Evolutionary conservation across 23 red algal genomes (phyloP), one percentile per base, ranked within the genome.

Genomic region (Cyanidium caldarium): DNA sequence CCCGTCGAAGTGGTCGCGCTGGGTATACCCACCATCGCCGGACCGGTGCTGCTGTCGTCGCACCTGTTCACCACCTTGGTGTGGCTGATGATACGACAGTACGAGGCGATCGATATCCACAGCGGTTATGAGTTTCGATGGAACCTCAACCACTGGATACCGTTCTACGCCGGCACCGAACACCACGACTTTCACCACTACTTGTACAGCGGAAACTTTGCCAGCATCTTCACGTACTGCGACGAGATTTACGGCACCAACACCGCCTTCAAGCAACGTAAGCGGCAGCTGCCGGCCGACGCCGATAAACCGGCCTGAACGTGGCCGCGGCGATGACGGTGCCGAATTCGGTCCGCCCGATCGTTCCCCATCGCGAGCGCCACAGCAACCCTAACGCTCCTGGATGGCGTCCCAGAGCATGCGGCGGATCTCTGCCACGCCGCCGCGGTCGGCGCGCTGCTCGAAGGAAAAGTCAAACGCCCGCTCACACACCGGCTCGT

Each of bases 71-170:
- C 77, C 37, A 34, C 58, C 7, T 71, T 44, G 66, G 34, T 81
- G 2, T 81, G 77, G 77, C 66, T 81, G 2, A 81, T 81, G 77
- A 43, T 81, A 31, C 67, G 77, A 2, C 66, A 71, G 38, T 81
- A 81, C 61, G 77, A 81, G 38, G 77, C 77, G 14, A 73, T 81
- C 25, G 77, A 81, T 72, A 81, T 81, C 44, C 77, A 81, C 61
- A 65, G 45, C 33, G 77, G 77, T 23, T 81, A 81, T 41, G 77
- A 81, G 42, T 73, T 81, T 56, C 77, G 43, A 14, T 81, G 77
- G 77, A 81, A 73, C 37, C 28, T 73, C 1, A 81, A 81, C 36
- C 28, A 1, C 0, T 81, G 35, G 3, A 34, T 81, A 12, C 42
- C 45, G 2, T 81, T 81, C 57, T 81, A 81, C 33, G 77, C 40